Base-by-base conservation (phyloP, 2,329 filamentous ascomycete genomes). In the Talaromyces sp. region DNA sequence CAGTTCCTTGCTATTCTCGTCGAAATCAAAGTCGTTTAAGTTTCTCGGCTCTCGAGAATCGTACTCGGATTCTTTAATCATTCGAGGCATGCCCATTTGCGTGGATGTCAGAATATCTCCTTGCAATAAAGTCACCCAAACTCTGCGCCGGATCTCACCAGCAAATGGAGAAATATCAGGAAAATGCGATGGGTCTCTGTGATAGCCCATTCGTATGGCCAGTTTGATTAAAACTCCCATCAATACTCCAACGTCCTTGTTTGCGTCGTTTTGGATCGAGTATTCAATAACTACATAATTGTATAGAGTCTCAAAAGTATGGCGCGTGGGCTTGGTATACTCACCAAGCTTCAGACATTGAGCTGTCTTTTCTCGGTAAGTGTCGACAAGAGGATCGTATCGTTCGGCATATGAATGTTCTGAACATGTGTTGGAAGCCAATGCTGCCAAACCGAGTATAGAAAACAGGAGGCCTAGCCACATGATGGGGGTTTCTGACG, bases 401-500 rank as follows among this genome's bases (percentile, higher is more conserved):
- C 3, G 25, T 8, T 51, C 19, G 2, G 13, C 19, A 25, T 27
- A 25, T 11, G 19, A 27, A 27, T 27, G 2, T 9, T 11, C 19
- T 27, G 44, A 51, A 11, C 13, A 22, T 22, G 25, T 27, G 44
- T 51, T 22, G 19, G 44, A 51, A 13, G 44, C 44, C 10, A 51
- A 51, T 22, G 32, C 27, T 30, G 42, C 36, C 17, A 57, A 42
- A 57, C 55, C 42, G n/a, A 57, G 27, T 27, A 57, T 57, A 51
- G 55, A 47, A 28, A 47, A 57, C 13, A 57, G 28, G 7, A 57
- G 55, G 10, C 36, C 55, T 13, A 57, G 17, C 55, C 55, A 57
- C 39, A 51, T 33, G 19, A 49, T 28, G 11, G 55, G 39, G 27
- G 55, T 49, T 42, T 57, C 32, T 22, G 55, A 47, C 27, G 55